Conservation (phyloP, 73 alveolate species). For the Paraurostyla sp. region DNA sequence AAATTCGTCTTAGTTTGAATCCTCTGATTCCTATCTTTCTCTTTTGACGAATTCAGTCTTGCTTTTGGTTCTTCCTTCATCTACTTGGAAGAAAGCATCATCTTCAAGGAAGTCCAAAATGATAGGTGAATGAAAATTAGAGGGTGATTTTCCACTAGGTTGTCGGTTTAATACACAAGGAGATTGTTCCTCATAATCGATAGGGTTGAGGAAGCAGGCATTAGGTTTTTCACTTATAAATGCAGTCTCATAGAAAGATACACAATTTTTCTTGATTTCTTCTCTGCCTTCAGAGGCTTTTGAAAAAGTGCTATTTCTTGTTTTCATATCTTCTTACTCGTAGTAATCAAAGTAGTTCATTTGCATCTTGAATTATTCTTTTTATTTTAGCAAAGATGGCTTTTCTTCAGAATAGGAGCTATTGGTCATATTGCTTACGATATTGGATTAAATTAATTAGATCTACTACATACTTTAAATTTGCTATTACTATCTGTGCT, state of each 20-base stretch:
- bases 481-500: no score
- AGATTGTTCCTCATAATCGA: constrained; percentile 34
- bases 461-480: not conserved
- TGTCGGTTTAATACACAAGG: not conserved
- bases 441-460: not conserved
- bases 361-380: not conserved
- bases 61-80: constrained; percentile 30
- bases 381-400: not conserved
- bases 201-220: constrained; percentile 5
- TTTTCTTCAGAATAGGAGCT: constrained; percentile 1
- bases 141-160: constrained; percentile 57
- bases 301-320: constrained; percentile 44
- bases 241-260: constrained; percentile 13
- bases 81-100: constrained; percentile 47
- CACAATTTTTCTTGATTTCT: constrained; percentile 34
- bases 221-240: not conserved
- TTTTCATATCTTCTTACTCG: not conserved
- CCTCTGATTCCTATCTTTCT: constrained; percentile 55
- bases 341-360: constrained; percentile 37
- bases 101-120: constrained; percentile 57
- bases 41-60: constrained; percentile 59
- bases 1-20: constrained; percentile 14
- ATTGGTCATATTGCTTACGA: not conserved
- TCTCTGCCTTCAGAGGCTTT: constrained; percentile 61
- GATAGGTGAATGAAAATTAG: constrained; percentile 37